Conservation (phyloP, 768 basidiomycete genomes). For the Russula compacta region DNA sequence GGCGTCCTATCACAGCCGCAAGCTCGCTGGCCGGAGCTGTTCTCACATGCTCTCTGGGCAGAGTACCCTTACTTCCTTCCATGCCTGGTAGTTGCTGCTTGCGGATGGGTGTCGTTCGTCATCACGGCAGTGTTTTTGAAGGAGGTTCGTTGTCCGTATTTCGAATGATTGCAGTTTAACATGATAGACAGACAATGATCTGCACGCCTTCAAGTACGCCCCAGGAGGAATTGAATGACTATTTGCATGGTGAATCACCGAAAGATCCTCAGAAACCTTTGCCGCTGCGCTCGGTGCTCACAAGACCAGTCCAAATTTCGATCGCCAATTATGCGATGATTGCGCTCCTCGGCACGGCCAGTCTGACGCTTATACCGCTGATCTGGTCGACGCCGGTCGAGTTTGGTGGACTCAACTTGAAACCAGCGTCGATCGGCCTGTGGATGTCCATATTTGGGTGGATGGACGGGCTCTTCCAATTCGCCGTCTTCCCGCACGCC, state of each 20-base stretch:
- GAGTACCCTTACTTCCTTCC: constrained; percentile 24
- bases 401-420: constrained; percentile 33
- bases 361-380: constrained; percentile 35
- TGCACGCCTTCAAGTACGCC: background rate
- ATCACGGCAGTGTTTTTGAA: no score
- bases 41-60: constrained; percentile 21
- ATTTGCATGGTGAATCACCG: no score
- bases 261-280: constrained; percentile 7
- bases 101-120: background rate
- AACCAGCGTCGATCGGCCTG: constrained; percentile 32
- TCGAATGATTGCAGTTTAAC: no score
- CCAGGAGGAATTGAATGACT: background rate
- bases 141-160: no score
- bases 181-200: no score
- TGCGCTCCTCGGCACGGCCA: constrained; percentile 35
- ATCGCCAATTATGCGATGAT: constrained; percentile 36
- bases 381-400: constrained; percentile 37
- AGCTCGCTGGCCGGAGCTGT: constrained; percentile 19
- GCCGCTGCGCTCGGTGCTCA: constrained; percentile 30
- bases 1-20: constrained; percentile 22
- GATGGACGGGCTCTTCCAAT: constrained; percentile 31
- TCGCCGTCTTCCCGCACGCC: constrained; percentile 30
- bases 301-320: constrained; percentile 32
- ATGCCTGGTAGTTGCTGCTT: constrained; percentile 5
- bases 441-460: constrained; percentile 31